Evolutionary conservation across 495 filamentous ascomycete genomes (phyloP).

Genomic region (Letharia lupina): DNA sequence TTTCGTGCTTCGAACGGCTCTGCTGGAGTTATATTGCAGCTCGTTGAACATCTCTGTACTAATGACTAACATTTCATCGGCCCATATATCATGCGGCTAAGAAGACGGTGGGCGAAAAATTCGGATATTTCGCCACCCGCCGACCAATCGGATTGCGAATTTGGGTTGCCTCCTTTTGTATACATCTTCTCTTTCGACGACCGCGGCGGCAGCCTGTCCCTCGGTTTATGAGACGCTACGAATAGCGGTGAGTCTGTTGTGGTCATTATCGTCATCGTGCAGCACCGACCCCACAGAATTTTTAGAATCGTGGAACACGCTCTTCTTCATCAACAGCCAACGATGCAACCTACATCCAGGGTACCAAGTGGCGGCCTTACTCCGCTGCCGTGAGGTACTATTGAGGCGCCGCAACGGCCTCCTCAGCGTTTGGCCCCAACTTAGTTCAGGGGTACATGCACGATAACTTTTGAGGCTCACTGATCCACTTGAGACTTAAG

Average conservation of each 20-base stretch:
- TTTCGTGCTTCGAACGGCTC: background rate
- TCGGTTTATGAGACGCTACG: background rate
- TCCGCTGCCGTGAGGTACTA: background rate
- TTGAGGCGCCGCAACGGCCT: background rate
- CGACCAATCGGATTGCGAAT: conserved; percentile 14
- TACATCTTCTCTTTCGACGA: background rate
- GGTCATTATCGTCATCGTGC: background rate
- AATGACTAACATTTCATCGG: background rate
- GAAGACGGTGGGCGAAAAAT: background rate
- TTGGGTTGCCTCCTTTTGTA: conserved; percentile 3
- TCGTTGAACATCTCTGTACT: background rate
- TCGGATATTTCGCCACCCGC: conserved; percentile 9
- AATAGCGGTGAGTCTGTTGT: background rate
- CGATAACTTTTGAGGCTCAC: background rate
- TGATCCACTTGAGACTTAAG: background rate
- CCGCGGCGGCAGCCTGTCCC: background rate
- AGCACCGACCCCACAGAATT: background rate
- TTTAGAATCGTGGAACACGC: background rate
- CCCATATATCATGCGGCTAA: background rate
- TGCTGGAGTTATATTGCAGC: background rate
- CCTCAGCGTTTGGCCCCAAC: background rate
- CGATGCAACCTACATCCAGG: background rate
- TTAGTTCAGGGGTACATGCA: background rate
- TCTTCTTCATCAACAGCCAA: background rate
- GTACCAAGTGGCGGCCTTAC: background rate